Evolutionary conservation across 2,329 filamentous ascomycete species (phyloP).

Genomic region (Trichoderma harzianum): DNA sequence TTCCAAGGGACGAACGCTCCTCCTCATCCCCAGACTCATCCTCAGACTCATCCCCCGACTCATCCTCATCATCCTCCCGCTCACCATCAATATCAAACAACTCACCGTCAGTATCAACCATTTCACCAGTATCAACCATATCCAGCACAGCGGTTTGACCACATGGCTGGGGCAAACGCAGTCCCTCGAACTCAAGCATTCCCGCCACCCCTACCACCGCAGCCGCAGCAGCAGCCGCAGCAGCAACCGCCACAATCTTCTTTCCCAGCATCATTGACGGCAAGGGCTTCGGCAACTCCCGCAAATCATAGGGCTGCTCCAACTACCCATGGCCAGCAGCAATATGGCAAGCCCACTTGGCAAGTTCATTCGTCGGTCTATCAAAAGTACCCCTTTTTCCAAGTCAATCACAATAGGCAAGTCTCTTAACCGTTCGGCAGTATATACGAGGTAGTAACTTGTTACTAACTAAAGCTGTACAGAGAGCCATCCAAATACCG

Average conservation of each 20-base stretch:
- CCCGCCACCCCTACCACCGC: neutral
- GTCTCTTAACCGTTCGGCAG: conserved; percentile 15
- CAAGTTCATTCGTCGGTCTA: conserved; percentile 41
- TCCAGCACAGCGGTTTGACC: conserved; percentile 25
- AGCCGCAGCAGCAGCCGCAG: neutral
- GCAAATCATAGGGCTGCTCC: neutral
- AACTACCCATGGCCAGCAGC: neutral
- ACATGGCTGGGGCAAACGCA: conserved; percentile 12
- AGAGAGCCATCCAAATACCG: conserved; percentile 56
- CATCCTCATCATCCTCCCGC: neutral
- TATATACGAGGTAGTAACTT: neutral
- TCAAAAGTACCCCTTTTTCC: conserved; percentile 57
- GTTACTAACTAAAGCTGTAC: conserved; percentile 21
- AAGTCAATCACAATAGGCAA: conserved; percentile 58
- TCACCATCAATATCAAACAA: neutral
- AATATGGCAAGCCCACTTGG: conserved; percentile 28
- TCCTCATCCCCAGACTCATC: neutral
- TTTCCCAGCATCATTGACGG: neutral
- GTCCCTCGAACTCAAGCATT: conserved; percentile 17
- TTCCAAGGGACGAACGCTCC: conserved; percentile 27
- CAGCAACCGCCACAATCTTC: neutral
- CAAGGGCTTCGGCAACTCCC: neutral
- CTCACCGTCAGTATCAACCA: neutral
- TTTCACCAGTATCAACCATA: neutral
- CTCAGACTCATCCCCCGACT: neutral